Percentiles rank a stretch among this genome's conserved stretches.
Conservation (phyloP, 345 rosid species). For the Syzygium grande region DNA sequence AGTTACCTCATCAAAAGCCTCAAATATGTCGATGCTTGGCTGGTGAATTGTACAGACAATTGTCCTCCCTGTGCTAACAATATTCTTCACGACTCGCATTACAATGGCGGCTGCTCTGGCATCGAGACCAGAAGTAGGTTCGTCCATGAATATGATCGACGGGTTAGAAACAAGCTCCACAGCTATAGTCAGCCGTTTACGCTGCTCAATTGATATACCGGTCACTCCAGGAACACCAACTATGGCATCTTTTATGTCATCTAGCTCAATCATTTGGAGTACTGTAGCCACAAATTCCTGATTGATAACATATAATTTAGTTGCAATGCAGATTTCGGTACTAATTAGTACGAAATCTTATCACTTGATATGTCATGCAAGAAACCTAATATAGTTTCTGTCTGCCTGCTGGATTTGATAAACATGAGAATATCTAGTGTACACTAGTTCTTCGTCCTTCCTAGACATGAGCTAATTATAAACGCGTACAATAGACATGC, state of each 20-base stretch:
- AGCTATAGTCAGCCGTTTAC: slow-evolving; percentile 9
- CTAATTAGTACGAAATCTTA: background rate
- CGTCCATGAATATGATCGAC: slow-evolving; percentile 11
- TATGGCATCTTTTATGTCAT: slow-evolving; percentile 3
- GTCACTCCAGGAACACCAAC: slow-evolving; percentile 8
- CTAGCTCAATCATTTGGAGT: slow-evolving; percentile 7
- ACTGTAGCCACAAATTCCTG: slow-evolving; percentile 9
- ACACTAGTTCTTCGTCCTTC: no score
- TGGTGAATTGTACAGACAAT: slow-evolving; percentile 14
- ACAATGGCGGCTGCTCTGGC: slow-evolving; percentile 11
- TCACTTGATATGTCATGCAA: background rate
- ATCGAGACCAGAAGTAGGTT: slow-evolving; percentile 9
- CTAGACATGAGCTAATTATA: no score
- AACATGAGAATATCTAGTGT: background rate
- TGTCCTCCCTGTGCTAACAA: slow-evolving; percentile 11
- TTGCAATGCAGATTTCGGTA: background rate
- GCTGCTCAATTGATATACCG: slow-evolving; percentile 6
- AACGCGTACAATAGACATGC: background rate
- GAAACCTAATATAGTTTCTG: background rate
- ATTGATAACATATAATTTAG: background rate
- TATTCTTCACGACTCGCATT: slow-evolving; percentile 7
- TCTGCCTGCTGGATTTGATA: background rate
- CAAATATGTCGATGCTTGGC: slow-evolving; percentile 11
- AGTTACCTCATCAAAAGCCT: slow-evolving; percentile 10
- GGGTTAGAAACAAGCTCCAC: slow-evolving; percentile 14